Percentiles rank a stretch among this genome's conserved stretches.
phyloP scores from a whole-genome alignment of 495 filamentous ascomycete genomes.

The Parachaetomium inaequale region DNA sequence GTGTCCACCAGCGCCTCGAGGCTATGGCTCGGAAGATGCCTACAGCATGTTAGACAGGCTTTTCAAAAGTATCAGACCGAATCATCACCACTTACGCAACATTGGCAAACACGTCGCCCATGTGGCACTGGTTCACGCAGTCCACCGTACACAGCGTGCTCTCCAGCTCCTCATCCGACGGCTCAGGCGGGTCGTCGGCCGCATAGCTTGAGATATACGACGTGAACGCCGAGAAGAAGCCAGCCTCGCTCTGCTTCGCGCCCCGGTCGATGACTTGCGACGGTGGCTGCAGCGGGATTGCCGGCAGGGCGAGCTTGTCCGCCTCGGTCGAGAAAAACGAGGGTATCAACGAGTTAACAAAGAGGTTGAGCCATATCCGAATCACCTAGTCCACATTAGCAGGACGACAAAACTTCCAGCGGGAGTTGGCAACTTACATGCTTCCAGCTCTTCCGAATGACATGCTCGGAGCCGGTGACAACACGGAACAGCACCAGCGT shows the following conservation, averaged over 20 bases:
- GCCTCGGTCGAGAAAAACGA: constrained; percentile 72
- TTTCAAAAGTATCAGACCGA: not conserved
- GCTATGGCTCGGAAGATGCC: constrained; percentile 63
- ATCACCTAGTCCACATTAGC: constrained; percentile 58
- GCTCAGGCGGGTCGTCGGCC: constrained; percentile 94
- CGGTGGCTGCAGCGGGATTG: constrained; percentile 87
- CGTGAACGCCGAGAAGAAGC: constrained; percentile 88
- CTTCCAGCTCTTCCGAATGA: constrained; percentile 76
- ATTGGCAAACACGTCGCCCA: constrained; percentile 78
- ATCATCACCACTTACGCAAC: constrained; percentile 72
- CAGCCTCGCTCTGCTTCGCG: constrained; percentile 68
- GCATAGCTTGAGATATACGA: constrained; percentile 98
- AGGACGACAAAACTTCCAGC: not conserved
- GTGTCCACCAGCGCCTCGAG: constrained; percentile 66
- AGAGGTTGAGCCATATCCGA: constrained; percentile 90
- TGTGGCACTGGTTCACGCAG: constrained; percentile 83
- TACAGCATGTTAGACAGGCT: constrained; percentile 30
- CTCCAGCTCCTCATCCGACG: constrained; percentile 94
- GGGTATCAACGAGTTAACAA: constrained; percentile 90
- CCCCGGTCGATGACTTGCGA: constrained; percentile 90
- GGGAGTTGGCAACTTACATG: constrained; percentile 53
- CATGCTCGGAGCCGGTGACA: constrained; percentile 73
- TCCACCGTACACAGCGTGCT: constrained; percentile 93
- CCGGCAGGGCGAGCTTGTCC: constrained; percentile 67
- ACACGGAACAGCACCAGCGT: constrained; percentile 92